Evolutionary conservation across 192 early-diverging fungal species (phyloP), one percentile per base, ranked within the genome.

Genomic region (Chytriomyces hyalinus): DNA sequence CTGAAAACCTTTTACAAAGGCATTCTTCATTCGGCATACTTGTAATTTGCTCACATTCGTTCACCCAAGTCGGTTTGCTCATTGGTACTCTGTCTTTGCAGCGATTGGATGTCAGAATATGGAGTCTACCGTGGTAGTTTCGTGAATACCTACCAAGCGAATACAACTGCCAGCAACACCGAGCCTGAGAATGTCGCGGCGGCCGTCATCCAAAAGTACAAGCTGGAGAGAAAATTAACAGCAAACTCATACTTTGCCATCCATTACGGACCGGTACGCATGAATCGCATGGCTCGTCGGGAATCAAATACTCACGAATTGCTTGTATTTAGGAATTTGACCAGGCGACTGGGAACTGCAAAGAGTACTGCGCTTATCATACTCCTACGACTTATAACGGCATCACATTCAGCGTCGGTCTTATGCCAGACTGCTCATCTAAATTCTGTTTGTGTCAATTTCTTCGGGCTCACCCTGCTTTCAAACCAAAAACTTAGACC

Each of bases 201-300:
- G 13, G 53, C 53, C 13, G 53, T 57, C 53, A 57, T 57, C 53
- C 13, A 11, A 11, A 57, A 57, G 20, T 57, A 57, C 53, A 57
- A 57, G 11, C 53, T 57, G 3, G 20, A 11, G 20, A 57, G 20
- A 0, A 57, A 20, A 20, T 20, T 57, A 57, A 57, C 53, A 57
- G 11, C 53, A 57, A 57, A 57, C 20, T 57, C 53, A 20, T 57
- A 57, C 20, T 20, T 57, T 17, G 53, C 53, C 20, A 57, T 57
- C 20, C 53, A 57, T 57, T 57, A 57, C 20, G 53, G 53, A 57
- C 53, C 53, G 53, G 53, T 57, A 11, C n/a, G n/a, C n/a, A n/a
- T n/a, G n/a, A n/a, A n/a, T n/a, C n/a, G n/a, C n/a, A n/a, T n/a
- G n/a, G n/a, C n/a, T n/a, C n/a, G n/a, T n/a, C n/a, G n/a, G n/a